Evolutionary conservation across 306 rosid species (phyloP).

Genomic region (Vigna nakashimae): DNA sequence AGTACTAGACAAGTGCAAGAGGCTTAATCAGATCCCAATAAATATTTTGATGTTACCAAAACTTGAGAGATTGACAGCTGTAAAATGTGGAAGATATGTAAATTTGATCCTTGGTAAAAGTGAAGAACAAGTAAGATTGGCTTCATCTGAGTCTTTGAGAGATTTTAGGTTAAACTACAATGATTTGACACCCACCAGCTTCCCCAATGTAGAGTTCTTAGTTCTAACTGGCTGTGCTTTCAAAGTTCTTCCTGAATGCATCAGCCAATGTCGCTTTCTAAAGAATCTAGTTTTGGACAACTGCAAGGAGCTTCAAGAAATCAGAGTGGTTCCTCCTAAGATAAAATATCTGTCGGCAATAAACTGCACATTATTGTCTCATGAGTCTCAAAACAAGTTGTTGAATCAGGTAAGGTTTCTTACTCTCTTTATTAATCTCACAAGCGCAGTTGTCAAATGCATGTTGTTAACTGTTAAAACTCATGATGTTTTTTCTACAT

Average conservation of each 20-base stretch:
- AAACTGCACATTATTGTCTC: not conserved
- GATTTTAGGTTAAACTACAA: not conserved
- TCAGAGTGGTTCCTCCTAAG: constrained; percentile 34
- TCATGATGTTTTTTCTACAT: not conserved
- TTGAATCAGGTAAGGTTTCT: constrained; percentile 34
- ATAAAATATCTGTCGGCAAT: constrained; percentile 27
- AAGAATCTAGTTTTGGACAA: constrained; percentile 24
- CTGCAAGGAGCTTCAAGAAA: constrained; percentile 28
- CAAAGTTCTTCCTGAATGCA: constrained; percentile 40
- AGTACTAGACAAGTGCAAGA: constrained; percentile 14
- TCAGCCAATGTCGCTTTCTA: constrained; percentile 3
- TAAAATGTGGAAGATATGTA: not conserved
- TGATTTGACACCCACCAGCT: constrained; percentile 3
- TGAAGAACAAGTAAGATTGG: constrained; percentile 22
- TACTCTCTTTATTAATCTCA: not conserved
- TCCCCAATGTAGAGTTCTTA: not conserved
- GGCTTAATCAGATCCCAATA: not conserved
- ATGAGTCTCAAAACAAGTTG: constrained; percentile 18
- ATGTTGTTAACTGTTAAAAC: not conserved
- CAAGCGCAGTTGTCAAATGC: not conserved
- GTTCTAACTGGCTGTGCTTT: not conserved
- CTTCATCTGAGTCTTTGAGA: not conserved
- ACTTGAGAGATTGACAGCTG: constrained; percentile 22
- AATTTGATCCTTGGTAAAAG: constrained; percentile 3
- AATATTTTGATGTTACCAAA: constrained; percentile 11